Evolutionary conservation across 768 basidiomycete genomes (phyloP).

Genomic region (Lactarius hengduanensis): DNA sequence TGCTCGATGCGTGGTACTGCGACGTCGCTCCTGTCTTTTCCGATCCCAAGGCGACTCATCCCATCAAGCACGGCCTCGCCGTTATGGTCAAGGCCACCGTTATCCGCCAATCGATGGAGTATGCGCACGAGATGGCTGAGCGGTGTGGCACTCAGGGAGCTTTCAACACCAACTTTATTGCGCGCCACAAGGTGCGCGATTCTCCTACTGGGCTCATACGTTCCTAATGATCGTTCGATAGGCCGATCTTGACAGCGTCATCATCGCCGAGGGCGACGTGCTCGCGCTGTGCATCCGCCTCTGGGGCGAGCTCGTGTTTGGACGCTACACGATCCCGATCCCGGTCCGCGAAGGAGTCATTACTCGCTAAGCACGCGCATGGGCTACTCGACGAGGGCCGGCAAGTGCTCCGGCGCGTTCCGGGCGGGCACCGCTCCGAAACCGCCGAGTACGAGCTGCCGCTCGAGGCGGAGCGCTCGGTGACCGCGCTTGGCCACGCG

Average conservation of each 20-base stretch:
- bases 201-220: not conserved
- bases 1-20: slow-evolving; percentile 17
- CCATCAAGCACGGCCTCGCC: slow-evolving; percentile 12
- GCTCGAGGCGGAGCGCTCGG: slow-evolving; percentile 26
- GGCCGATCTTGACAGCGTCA: slow-evolving; percentile 16
- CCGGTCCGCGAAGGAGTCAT: slow-evolving; percentile 19
- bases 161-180: slow-evolving; percentile 18
- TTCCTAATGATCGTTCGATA: not conserved
- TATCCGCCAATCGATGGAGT: slow-evolving; percentile 12
- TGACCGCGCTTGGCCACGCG: slow-evolving; percentile 27
- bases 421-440: slow-evolving; percentile 22
- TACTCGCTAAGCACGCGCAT: slow-evolving; percentile 25
- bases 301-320: slow-evolving; percentile 29
- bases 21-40: slow-evolving; percentile 1
- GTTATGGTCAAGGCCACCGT: slow-evolving; percentile 19
- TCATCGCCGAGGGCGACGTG: slow-evolving; percentile 33
- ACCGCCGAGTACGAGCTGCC: slow-evolving; percentile 26
- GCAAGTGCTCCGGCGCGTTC: not conserved
- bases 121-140: slow-evolving; percentile 16
- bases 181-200: slow-evolving; percentile 4
- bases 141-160: slow-evolving; percentile 21
- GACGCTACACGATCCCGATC: slow-evolving; percentile 26
- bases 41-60: not conserved
- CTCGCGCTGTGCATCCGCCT: slow-evolving; percentile 33
- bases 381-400: slow-evolving; percentile 12